Base-by-base conservation (phyloP, 1,284 basidiomycete genomes). In the Fereydounia khargensis region DNA sequence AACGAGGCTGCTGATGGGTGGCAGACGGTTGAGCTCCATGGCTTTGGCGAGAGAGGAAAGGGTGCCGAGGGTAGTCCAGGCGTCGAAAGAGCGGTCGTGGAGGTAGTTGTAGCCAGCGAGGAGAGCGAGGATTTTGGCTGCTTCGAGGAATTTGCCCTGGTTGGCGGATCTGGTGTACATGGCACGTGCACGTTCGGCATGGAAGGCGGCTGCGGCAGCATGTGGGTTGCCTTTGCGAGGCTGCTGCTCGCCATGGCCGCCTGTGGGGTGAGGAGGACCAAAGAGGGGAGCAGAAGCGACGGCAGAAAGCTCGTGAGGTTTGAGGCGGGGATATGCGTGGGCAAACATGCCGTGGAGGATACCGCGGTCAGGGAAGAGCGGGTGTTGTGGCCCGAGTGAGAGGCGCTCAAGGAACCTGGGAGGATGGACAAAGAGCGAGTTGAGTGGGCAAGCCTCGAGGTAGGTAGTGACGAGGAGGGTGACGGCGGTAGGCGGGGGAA, bases 261-360 rank as follows among this genome's bases (percentile, higher is more conserved):
- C n/a, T n/a, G n/a, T n/a, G n/a, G n/a, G n/a, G n/a, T n/a, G n/a
- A 47, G 42, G 41, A 44, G 42, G 39, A 41, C 27, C n/a, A n/a
- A n/a, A n/a, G n/a, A n/a, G n/a, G n/a, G n/a, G n/a, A n/a, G n/a
- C n/a, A n/a, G n/a, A n/a, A n/a, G n/a, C n/a, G n/a, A n/a, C n/a
- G n/a, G n/a, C n/a, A n/a, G n/a, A n/a, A n/a, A n/a, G n/a, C n/a
- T n/a, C n/a, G n/a, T n/a, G n/a, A n/a, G n/a, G n/a, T n/a, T 23
- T 40, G 17, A 62, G 33, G 23, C 50, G 49, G 25, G 51, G 60
- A 16, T 59, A 63, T 10, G 46, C 50, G 28, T 55, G 23, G 24
- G 66, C 59, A 39, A 66, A 65, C 37, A 69, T 66, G 37, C 55
- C 53, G 47, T 69, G 66, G 2, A 69, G 47, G 14, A 66, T 24